These are phyloP conservation scores for Harringtonia aguacate DNA, from an alignment of 2,329 filamentous ascomycete species.

Conservation along the genomic window DNA sequence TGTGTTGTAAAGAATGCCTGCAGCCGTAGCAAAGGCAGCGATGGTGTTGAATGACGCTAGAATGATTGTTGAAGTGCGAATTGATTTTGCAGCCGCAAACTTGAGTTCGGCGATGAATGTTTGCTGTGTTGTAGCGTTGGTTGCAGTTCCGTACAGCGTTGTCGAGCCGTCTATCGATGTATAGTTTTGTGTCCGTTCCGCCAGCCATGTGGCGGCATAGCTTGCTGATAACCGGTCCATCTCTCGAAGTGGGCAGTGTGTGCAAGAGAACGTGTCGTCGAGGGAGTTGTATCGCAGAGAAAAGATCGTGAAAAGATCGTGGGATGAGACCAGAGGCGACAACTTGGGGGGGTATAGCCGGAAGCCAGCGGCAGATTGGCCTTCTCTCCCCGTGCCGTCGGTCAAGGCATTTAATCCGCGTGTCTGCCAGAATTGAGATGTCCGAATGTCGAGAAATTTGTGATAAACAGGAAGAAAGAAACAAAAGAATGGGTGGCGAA, in stretches of 20 bases:
- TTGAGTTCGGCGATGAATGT: slow-evolving; percentile 38
- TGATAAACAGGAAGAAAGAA: slow-evolving; percentile 12
- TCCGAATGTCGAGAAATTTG: slow-evolving; percentile 18
- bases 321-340: not conserved
- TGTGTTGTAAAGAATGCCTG: slow-evolving; percentile 46
- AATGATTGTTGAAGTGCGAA: slow-evolving; percentile 51
- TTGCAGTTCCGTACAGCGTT: slow-evolving; percentile 13
- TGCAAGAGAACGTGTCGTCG: not conserved
- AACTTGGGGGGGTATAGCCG: not conserved
- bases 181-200: slow-evolving; percentile 17
- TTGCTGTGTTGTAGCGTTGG: slow-evolving; percentile 30
- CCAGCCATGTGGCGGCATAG: slow-evolving; percentile 17
- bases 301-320: not conserved
- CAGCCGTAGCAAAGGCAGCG: slow-evolving; percentile 43
- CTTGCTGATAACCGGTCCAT: slow-evolving; percentile 13
- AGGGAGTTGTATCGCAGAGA: no score
- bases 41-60: slow-evolving; percentile 50
- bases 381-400: slow-evolving; percentile 20
- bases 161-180: slow-evolving; percentile 8
- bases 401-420: slow-evolving; percentile 34
- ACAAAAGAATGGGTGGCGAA: slow-evolving; percentile 12
- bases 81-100: slow-evolving; percentile 43
- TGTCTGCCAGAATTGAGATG: slow-evolving; percentile 12
- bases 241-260: not conserved
- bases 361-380: slow-evolving; percentile 19